phyloP scores from a whole-genome alignment of 176 grass and related monocot genomes.

The Oryza meridionalis region DNA sequence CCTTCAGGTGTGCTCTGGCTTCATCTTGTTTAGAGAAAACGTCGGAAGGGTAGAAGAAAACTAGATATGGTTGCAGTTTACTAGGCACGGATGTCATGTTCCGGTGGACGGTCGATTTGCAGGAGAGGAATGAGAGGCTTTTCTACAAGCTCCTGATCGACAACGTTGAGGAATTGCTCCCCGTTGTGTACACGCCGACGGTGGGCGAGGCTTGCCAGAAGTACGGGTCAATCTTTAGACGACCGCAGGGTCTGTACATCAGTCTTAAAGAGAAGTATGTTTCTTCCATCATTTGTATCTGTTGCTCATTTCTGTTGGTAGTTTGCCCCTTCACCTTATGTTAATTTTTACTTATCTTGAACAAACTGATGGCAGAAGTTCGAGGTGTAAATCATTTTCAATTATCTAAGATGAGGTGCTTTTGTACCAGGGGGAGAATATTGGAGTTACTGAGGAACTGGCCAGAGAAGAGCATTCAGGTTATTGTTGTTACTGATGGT shows the following conservation, averaged over 20 bases:
- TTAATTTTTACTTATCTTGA: too few relatives aligned
- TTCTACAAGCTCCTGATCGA: slow-evolving; percentile 92
- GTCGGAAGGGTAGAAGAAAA: background rate
- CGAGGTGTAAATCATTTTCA: too few relatives aligned
- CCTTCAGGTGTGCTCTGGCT: slow-evolving; percentile 53
- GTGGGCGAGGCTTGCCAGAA: slow-evolving; percentile 99
- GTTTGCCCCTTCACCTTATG: background rate
- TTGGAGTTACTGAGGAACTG: slow-evolving; percentile 90
- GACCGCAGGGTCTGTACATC: slow-evolving; percentile 77
- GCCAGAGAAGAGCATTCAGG: slow-evolving; percentile 93
- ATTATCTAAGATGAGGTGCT: background rate
- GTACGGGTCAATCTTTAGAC: slow-evolving; percentile 80
- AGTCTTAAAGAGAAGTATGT: slow-evolving; percentile 87
- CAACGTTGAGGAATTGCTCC: slow-evolving; percentile 89
- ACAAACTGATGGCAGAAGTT: too few relatives aligned
- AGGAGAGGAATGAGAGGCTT: slow-evolving; percentile 89
- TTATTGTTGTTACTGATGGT: slow-evolving; percentile 91
- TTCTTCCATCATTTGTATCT: background rate
- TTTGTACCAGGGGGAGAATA: slow-evolving; percentile 62
- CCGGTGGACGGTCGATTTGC: background rate
- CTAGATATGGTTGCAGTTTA: background rate
- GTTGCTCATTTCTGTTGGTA: background rate
- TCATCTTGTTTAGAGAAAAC: background rate
- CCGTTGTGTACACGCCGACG: slow-evolving; percentile 93
- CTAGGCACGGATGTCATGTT: background rate